Base-by-base conservation (phyloP, 768 basidiomycete genomes). In the Holtermannia corniformis region DNA sequence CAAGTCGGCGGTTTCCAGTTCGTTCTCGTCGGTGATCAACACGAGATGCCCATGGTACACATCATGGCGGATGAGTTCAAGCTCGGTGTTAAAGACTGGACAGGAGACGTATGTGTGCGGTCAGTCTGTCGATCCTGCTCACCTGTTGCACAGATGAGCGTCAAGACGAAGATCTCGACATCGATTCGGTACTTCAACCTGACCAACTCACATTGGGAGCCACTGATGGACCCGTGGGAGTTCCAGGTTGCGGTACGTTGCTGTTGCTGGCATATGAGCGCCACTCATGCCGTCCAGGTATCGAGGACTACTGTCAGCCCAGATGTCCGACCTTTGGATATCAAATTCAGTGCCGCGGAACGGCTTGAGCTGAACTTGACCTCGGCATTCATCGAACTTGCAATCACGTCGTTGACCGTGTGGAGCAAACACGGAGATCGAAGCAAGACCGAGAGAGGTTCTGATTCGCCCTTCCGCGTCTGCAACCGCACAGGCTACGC, bases 121-220 rank as follows among this genome's bases (percentile, higher is more conserved):
- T 27, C 10, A 2, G 32, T 23, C 41, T 37, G 32, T 7, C 7
- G 32, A 37, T 7, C 16, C 16, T 37, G n/a, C n/a, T 28, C 44
- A 1, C 21, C 21, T 37, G 47, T 25, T 22, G 1, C 19, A 20
- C 57, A 96, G 93, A 74, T 97, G 43, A 84, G 85, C 66, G 86
- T 88, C 4, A 82, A 84, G 4, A 85, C 86, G 0, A 83, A 85
- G 0, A 76, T 96, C 63, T 82, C 84, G 21, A 83, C 82, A 2
- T 82, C 84, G 47, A 84, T 95, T 69, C 89, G 83, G 54, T 99
- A 95, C 65, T 99, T 90, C 88, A 99, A 99, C 71, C 73, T 97
- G 47, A 83, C 84, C 21, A 96, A 95, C 67, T 97, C 95, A 45
- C 90, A 97, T 64, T 99, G 95, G 90, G 95, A 97, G 72, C 93